A percentile compares a stretch with the other conserved stretches of the same genome.
phyloP scores from a whole-genome alignment of 352 stramenopile genomes.

The Phytophthora kernoviae region DNA sequence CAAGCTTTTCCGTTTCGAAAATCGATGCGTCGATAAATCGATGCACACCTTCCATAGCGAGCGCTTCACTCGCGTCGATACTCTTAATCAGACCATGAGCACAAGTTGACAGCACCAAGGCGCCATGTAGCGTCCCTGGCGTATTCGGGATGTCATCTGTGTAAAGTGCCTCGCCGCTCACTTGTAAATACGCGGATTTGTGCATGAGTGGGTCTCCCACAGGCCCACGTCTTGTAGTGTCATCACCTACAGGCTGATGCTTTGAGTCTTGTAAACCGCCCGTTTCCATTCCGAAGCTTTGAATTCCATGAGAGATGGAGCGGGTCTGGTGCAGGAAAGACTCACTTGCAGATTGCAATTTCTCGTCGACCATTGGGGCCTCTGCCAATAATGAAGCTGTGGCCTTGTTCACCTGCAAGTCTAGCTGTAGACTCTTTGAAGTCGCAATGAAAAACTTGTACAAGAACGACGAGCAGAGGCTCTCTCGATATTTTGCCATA shows the following conservation, averaged over 20 bases:
- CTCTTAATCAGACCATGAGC: conserved; percentile 81
- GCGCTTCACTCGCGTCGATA: conserved; percentile 84
- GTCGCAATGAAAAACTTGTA: conserved; percentile 94
- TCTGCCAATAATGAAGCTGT: conserved; percentile 20
- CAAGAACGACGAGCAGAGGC: conserved; percentile 93
- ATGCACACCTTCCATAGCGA: conserved; percentile 89
- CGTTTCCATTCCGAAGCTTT: conserved; percentile 63
- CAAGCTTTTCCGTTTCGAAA: conserved; percentile 66
- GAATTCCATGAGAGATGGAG: conserved; percentile 54
- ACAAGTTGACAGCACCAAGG: conserved; percentile 91
- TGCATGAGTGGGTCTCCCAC: conserved; percentile 94
- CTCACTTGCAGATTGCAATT: conserved; percentile 50
- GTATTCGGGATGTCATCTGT: conserved; percentile 93
- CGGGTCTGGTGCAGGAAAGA: conserved; percentile 69
- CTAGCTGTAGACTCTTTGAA: conserved; percentile 56
- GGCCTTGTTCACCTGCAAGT: conserved; percentile 26
- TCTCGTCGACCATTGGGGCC: conserved; percentile 37
- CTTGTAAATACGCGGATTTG: conserved; percentile 93
- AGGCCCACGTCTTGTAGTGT: conserved; percentile 46
- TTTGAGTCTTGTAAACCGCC: conserved; percentile 73
- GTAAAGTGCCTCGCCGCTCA: conserved; percentile 95
- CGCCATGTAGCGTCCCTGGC: conserved; percentile 87
- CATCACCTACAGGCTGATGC: conserved; percentile 51
- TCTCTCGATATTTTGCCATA: conserved; percentile 95
- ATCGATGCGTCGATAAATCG: conserved; percentile 83